Percentiles rank a stretch among this genome's conserved stretches.
Evolutionary conservation across 179 eudicot genomes (phyloP).

Genomic region (Silene vulgaris): DNA sequence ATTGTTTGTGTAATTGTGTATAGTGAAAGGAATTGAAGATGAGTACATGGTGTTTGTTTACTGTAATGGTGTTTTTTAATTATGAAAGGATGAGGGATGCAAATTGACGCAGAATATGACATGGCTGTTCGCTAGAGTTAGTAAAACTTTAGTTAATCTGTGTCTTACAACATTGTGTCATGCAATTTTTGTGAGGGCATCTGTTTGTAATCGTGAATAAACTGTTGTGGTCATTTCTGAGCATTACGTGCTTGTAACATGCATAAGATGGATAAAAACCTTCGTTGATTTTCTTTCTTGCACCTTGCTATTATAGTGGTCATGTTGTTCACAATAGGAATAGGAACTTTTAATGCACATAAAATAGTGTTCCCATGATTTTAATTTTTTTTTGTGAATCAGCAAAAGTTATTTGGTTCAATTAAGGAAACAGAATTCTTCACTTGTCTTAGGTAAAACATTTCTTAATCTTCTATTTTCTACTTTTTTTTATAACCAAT

Average conservation of each 20-base stretch:
- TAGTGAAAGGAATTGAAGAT: conserved; percentile 15
- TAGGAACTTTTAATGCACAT: too few species aligned
- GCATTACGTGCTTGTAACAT: conserved; percentile 10
- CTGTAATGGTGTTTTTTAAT: conserved; percentile 7
- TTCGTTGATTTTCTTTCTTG: not conserved
- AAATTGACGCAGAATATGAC: conserved; percentile 16
- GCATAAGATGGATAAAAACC: conserved; percentile 11
- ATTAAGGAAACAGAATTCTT: too few species aligned
- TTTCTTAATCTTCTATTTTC: too few species aligned
- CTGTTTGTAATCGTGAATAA: conserved; percentile 10
- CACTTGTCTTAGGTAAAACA: too few species aligned
- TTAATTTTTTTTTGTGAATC: too few species aligned
- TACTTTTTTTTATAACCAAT: too few species aligned
- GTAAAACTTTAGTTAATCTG: conserved; percentile 14
- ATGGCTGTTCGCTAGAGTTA: conserved; percentile 2
- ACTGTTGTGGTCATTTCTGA: conserved; percentile 5
- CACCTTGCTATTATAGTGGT: not conserved
- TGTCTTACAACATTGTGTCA: conserved; percentile 19
- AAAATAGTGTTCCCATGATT: too few species aligned
- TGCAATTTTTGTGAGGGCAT: conserved; percentile 30
- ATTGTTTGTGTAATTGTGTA: conserved; percentile 2
- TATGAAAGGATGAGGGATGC: conserved; percentile 7
- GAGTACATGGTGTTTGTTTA: not conserved
- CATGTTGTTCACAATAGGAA: not conserved
- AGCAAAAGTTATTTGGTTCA: too few species aligned